A percentile compares a stretch with the other conserved stretches of the same genome.
Conservation (phyloP, 495 filamentous ascomycete genomes). For the Xylaria flabelliformis region DNA sequence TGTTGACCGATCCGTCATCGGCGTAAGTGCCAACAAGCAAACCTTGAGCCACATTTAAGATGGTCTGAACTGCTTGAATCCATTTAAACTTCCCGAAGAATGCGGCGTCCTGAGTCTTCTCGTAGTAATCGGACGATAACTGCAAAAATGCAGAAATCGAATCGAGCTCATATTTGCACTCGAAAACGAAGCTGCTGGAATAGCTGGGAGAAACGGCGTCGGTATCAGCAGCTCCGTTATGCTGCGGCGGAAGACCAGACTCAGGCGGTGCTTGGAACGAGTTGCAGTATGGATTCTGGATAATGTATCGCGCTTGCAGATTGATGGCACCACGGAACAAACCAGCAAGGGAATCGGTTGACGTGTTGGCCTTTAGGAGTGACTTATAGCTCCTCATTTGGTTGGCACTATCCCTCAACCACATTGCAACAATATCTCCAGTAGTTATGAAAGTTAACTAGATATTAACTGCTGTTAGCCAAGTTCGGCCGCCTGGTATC, state of each 20-base stretch:
- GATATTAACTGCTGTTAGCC: not conserved
- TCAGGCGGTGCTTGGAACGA: conserved; percentile 68
- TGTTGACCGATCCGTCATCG: conserved; percentile 57
- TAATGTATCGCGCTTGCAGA: conserved; percentile 66
- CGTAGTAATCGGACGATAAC: conserved; percentile 63
- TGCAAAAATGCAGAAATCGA: conserved; percentile 69
- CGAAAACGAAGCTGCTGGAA: conserved; percentile 45
- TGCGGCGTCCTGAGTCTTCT: conserved; percentile 59
- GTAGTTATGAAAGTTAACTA: conserved; percentile 56
- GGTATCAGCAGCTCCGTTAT: conserved; percentile 42
- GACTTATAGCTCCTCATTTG: conserved; percentile 70
- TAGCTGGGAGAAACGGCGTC: conserved; percentile 39
- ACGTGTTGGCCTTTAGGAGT: conserved; percentile 54
- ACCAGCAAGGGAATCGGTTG: conserved; percentile 57
- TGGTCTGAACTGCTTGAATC: conserved; percentile 55
- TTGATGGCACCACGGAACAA: conserved; percentile 71
- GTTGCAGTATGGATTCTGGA: conserved; percentile 67
- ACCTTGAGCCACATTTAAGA: conserved; percentile 56
- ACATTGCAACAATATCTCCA: conserved; percentile 76
- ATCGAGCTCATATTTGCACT: conserved; percentile 72
- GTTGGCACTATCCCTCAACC: conserved; percentile 72
- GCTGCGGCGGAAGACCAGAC: conserved; percentile 51
- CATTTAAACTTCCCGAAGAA: conserved; percentile 66
- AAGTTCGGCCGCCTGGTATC: not conserved
- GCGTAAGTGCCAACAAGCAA: conserved; percentile 65